phyloP scores from a whole-genome alignment of 441 rosid genomes.

The Corymbia citriodora region DNA sequence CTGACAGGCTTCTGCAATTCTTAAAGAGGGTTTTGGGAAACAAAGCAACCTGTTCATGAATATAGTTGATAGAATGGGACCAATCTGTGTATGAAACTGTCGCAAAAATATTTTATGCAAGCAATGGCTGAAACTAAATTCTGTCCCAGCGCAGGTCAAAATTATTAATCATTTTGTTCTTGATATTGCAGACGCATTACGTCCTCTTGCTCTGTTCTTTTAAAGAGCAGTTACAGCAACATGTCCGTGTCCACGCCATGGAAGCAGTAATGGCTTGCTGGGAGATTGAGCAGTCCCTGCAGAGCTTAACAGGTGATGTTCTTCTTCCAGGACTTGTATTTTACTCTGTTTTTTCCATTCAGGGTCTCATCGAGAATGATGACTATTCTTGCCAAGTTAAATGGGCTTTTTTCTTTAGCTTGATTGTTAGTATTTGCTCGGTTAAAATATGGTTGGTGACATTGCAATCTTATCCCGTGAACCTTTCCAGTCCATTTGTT shows the following conservation, averaged over 20 bases:
- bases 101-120: background rate
- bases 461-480: background rate
- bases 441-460: background rate
- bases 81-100: background rate
- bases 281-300: conserved; percentile 98
- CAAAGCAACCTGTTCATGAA: background rate
- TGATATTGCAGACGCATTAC: conserved; percentile 67
- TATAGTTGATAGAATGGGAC: background rate
- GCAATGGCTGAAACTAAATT: background rate
- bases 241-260: conserved; percentile 99
- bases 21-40: background rate
- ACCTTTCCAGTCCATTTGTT: background rate
- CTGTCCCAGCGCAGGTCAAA: background rate
- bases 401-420: background rate
- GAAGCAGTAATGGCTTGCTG: conserved; percentile 99
- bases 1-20: background rate
- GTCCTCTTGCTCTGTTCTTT: conserved; percentile 92
- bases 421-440: background rate
- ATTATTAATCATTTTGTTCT: conserved; percentile 3
- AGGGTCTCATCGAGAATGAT: background rate
- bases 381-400: background rate
- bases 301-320: conserved; percentile 81
- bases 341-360: background rate
- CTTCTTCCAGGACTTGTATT: background rate
- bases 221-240: conserved; percentile 98